Percentiles rank a stretch among this genome's conserved stretches.
phyloP scores from a whole-genome alignment of 1,284 basidiomycete genomes.

The Exobasidium cylindrosporum region DNA sequence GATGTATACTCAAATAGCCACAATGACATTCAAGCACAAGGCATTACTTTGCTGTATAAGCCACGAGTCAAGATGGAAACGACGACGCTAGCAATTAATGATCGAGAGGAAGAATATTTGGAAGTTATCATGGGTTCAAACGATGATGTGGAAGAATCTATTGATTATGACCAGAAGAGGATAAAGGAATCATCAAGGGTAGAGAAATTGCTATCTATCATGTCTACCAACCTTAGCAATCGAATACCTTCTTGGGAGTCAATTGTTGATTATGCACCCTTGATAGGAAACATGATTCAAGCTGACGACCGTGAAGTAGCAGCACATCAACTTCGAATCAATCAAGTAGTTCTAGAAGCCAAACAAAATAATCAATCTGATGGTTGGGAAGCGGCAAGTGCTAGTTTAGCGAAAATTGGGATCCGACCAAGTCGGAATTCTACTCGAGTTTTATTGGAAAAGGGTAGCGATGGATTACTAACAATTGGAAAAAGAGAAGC shows the following conservation, averaged over 20 bases:
- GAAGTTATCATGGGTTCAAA: not conserved
- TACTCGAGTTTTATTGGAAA: not conserved
- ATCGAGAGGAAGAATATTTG: not conserved
- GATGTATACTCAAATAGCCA: constrained; percentile 18
- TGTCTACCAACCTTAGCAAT: not conserved
- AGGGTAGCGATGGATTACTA: not conserved
- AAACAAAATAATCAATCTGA: constrained; percentile 6
- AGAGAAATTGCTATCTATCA: not conserved
- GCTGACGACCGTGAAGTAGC: constrained; percentile 64
- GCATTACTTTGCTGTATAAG: not conserved
- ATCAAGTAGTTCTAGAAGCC: constrained; percentile 31
- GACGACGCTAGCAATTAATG: not conserved
- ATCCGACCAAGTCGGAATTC: not conserved
- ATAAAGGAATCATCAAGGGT: not conserved
- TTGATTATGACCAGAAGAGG: not conserved
- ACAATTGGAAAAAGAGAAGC: not conserved
- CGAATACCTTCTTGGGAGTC: constrained; percentile 59
- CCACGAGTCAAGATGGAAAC: not conserved
- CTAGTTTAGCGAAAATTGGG: not conserved
- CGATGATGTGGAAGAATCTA: not conserved
- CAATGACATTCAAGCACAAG: constrained; percentile 4
- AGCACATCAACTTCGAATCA: not conserved
- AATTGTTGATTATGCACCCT: constrained; percentile 70
- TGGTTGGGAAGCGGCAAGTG: not conserved
- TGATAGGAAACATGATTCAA: constrained; percentile 67